These are phyloP conservation scores for Bodo saltans DNA, from an alignment of 78 protist genomes.

Conservation along the genomic window DNA sequence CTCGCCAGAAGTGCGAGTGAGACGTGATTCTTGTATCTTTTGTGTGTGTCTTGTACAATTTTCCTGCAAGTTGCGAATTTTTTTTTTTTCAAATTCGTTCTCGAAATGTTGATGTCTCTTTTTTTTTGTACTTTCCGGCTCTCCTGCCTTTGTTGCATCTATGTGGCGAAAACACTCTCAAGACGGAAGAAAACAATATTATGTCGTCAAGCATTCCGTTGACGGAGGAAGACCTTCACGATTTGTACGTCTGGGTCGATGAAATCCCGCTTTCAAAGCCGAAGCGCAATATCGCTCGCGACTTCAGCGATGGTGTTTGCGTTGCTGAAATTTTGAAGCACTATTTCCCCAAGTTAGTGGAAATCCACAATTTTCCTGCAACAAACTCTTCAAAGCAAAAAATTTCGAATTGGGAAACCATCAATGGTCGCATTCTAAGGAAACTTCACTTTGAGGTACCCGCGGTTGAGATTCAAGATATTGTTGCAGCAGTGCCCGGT, in stretches of 20 bases:
- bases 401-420: conserved; percentile 61
- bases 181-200: too few relatives aligned
- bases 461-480: neutral
- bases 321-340: conserved; percentile 52
- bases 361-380: conserved; percentile 69
- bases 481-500: conserved; percentile 32
- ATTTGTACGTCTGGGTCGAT: conserved; percentile 64
- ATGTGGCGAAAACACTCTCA: too few relatives aligned
- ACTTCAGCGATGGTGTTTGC: conserved; percentile 69
- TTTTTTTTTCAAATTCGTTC: too few relatives aligned
- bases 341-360: conserved; percentile 46
- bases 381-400: conserved; percentile 43
- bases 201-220: too few relatives aligned
- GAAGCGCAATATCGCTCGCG: conserved; percentile 72
- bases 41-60: too few relatives aligned
- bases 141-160: too few relatives aligned
- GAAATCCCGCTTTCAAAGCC: conserved; percentile 64
- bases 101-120: too few relatives aligned
- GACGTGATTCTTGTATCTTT: too few relatives aligned
- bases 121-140: too few relatives aligned
- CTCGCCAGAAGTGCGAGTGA: too few relatives aligned
- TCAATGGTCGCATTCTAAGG: conserved; percentile 37
- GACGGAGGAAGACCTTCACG: conserved; percentile 54
- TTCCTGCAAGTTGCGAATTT: too few relatives aligned
- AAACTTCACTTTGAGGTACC: conserved; percentile 9